These are phyloP conservation scores for Daldinia eschscholtzii DNA, from an alignment of 2,329 filamentous ascomycete genomes.

Conservation along the genomic window DNA sequence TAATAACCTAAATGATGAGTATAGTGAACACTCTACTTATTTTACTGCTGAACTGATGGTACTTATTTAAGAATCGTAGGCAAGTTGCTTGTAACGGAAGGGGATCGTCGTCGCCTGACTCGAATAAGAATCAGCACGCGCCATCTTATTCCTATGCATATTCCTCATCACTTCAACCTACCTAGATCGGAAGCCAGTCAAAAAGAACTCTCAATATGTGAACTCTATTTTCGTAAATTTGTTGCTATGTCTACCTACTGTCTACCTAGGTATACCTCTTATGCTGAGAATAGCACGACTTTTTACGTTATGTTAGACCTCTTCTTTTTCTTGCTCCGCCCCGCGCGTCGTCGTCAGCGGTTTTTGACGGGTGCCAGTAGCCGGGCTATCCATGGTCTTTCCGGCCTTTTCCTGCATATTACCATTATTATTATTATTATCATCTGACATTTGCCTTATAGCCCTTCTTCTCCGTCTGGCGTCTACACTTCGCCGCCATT, in stretches of 20 bases:
- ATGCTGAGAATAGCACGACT: constrained; percentile 21
- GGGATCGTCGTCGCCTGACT: not conserved
- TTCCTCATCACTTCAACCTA: constrained; percentile 29
- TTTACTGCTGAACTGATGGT: not conserved
- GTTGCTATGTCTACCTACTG: constrained; percentile 33
- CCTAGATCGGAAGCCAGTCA: constrained; percentile 17
- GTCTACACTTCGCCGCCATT: constrained; percentile 57
- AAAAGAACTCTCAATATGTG: constrained; percentile 16
- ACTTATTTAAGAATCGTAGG: not conserved
- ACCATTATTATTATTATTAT: constrained; percentile 39
- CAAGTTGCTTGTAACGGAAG: constrained; percentile 1
- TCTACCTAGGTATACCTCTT: constrained; percentile 33
- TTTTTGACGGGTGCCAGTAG: constrained; percentile 6
- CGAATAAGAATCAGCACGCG: not conserved
- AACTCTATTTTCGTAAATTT: constrained; percentile 28
- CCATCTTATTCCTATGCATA: constrained; percentile 3
- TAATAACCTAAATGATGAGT: constrained; percentile 12
- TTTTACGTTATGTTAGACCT: constrained; percentile 29
- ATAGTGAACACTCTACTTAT: constrained; percentile 2
- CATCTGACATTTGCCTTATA: constrained; percentile 33
- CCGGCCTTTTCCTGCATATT: constrained; percentile 13
- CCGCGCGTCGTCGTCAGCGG: constrained; percentile 36
- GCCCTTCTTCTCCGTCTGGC: constrained; percentile 44
- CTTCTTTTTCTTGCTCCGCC: constrained; percentile 33
- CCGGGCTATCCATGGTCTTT: constrained; percentile 21